Conservation (phyloP, 1,284 basidiomycete species). For the Ceratobasidium papillatum region DNA sequence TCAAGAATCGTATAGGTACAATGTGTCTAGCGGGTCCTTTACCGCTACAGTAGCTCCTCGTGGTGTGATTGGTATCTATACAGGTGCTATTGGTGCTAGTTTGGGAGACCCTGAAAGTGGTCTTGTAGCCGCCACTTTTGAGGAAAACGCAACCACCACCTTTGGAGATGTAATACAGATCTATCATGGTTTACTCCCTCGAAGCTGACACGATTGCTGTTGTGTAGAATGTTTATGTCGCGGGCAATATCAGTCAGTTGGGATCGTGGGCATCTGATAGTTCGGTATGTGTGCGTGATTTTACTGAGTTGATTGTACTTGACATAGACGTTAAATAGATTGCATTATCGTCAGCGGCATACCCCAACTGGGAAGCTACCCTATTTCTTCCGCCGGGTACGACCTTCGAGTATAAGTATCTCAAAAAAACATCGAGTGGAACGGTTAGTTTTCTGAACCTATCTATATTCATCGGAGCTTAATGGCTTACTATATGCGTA, state of each 20-base stretch:
- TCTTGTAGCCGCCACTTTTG: not conserved
- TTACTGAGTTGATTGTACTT: not conserved
- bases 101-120: not conserved
- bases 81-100: slow-evolving; percentile 52
- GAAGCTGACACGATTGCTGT: not conserved
- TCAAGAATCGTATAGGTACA: slow-evolving; percentile 53
- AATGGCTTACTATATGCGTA: not conserved
- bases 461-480: not conserved
- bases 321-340: not conserved
- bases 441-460: not conserved
- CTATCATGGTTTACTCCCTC: not conserved
- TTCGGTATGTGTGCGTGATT: not conserved
- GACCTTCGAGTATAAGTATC: slow-evolving; percentile 13
- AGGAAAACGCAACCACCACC: not conserved
- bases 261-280: not conserved
- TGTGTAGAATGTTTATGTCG: not conserved
- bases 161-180: not conserved
- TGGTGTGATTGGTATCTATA: slow-evolving; percentile 67
- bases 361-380: not conserved
- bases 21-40: slow-evolving; percentile 63
- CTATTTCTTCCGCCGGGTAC: not conserved
- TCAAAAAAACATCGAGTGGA: not conserved
- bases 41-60: slow-evolving; percentile 62
- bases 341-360: not conserved
- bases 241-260: not conserved